Evolutionary conservation across 2,329 filamentous ascomycete species (phyloP).

Genomic region (Aureobasidium uvarum): DNA sequence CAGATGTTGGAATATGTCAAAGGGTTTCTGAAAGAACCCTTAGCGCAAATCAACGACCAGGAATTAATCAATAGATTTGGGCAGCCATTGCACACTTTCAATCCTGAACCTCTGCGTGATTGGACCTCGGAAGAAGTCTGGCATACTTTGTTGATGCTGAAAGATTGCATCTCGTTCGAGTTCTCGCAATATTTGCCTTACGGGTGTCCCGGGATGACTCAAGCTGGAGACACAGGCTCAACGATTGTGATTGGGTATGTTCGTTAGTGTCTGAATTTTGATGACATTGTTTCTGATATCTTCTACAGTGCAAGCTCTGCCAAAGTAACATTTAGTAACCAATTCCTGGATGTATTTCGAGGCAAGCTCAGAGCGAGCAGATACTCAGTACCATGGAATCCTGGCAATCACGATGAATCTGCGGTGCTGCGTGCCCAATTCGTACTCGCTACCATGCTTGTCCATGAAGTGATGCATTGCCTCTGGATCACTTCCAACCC

Average conservation of each 20-base stretch:
- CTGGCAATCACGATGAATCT: background rate
- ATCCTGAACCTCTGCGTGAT: background rate
- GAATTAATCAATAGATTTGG: background rate
- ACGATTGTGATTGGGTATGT: background rate
- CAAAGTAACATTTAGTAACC: background rate
- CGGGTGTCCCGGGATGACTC: background rate
- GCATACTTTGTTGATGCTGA: background rate
- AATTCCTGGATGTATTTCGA: background rate
- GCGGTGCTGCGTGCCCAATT: slow-evolving; percentile 1
- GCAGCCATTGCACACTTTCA: background rate
- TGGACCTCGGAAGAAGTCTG: background rate
- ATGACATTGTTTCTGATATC: background rate
- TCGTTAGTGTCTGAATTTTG: background rate
- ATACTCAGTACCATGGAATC: background rate
- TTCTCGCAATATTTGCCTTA: background rate
- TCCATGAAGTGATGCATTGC: slow-evolving; percentile 11
- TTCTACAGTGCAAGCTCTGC: background rate
- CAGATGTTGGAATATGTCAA: background rate
- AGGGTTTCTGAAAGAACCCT: background rate
- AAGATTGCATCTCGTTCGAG: background rate
- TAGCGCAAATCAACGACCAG: background rate
- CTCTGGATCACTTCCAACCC: background rate
- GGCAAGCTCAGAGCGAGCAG: background rate
- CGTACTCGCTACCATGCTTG: background rate
- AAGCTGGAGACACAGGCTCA: background rate